phyloP scores from a whole-genome alignment of 768 basidiomycete genomes.

The Infundibulicybe gibba region DNA sequence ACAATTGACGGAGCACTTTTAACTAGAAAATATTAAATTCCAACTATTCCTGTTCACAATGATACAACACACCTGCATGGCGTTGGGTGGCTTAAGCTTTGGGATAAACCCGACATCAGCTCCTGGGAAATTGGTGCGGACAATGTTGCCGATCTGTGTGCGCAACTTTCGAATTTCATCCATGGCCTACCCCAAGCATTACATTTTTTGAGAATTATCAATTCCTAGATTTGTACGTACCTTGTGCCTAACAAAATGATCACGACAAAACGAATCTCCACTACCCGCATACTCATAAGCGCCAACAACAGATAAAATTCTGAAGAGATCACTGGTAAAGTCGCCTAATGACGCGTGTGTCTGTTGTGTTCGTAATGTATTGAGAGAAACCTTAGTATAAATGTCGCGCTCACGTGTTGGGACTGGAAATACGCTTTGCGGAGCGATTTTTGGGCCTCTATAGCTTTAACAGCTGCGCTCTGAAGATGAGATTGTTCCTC shows the following conservation, averaged over 20 bases:
- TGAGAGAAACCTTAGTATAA: background rate
- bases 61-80: slow-evolving; percentile 57
- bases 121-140: slow-evolving; percentile 72
- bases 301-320: slow-evolving; percentile 88
- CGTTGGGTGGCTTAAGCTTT: slow-evolving; percentile 72
- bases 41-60: background rate
- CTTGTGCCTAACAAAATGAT: slow-evolving; percentile 90
- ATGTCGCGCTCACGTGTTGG: slow-evolving; percentile 56
- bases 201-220: background rate
- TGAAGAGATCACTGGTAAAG: slow-evolving; percentile 82
- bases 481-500: slow-evolving; percentile 40
- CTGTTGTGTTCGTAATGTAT: slow-evolving; percentile 31
- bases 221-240: slow-evolving; percentile 36
- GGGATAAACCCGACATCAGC: slow-evolving; percentile 55
- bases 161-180: slow-evolving; percentile 97
- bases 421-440: slow-evolving; percentile 81
- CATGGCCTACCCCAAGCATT: slow-evolving; percentile 67
- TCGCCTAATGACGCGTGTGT: slow-evolving; percentile 77
- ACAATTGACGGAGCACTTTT: slow-evolving; percentile 84
- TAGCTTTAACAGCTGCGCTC: slow-evolving; percentile 42
- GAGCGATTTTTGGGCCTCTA: slow-evolving; percentile 54
- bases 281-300: slow-evolving; percentile 93
- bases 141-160: slow-evolving; percentile 83
- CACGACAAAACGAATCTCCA: slow-evolving; percentile 73
- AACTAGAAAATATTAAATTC: slow-evolving; percentile 42